Conservation (phyloP, 192 early-diverging fungal species). For the Entomortierella lignicola region DNA sequence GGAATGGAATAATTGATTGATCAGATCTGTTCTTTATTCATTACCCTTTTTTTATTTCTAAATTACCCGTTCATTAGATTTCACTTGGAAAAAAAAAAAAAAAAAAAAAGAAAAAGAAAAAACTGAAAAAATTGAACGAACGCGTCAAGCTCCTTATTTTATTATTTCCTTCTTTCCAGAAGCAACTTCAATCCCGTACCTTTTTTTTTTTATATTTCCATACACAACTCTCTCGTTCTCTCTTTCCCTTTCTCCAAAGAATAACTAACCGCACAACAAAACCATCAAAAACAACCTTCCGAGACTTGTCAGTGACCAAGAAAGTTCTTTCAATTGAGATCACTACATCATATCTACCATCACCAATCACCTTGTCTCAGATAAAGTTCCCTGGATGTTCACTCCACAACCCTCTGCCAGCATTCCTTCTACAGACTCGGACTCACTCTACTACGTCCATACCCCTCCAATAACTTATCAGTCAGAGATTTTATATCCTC, state of each 20-base stretch:
- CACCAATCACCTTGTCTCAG: background rate
- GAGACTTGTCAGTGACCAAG: background rate
- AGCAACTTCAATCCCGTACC: background rate
- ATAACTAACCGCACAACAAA: too few relatives aligned
- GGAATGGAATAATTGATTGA: slow-evolving; percentile 1
- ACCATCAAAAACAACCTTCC: too few relatives aligned
- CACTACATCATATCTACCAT: background rate
- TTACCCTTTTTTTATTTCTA: background rate
- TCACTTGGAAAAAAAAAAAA: background rate
- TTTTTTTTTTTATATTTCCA: background rate
- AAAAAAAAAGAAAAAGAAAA: slow-evolving; percentile 1
- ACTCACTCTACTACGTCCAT: slow-evolving; percentile 1
- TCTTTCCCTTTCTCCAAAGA: too few relatives aligned
- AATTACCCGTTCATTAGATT: background rate
- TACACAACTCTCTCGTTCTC: too few relatives aligned
- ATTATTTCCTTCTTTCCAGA: background rate
- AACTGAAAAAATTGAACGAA: background rate
- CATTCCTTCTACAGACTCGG: background rate
- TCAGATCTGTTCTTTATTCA: slow-evolving; percentile 12
- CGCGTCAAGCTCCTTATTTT: background rate
- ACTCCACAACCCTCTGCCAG: background rate
- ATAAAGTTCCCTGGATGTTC: slow-evolving; percentile 10
- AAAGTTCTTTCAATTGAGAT: too few relatives aligned
- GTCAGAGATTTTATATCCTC: background rate
- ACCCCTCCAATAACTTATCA: background rate